Evolutionary conservation across 306 rosid species (phyloP).

Genomic region (Canavalia ensiformis): DNA sequence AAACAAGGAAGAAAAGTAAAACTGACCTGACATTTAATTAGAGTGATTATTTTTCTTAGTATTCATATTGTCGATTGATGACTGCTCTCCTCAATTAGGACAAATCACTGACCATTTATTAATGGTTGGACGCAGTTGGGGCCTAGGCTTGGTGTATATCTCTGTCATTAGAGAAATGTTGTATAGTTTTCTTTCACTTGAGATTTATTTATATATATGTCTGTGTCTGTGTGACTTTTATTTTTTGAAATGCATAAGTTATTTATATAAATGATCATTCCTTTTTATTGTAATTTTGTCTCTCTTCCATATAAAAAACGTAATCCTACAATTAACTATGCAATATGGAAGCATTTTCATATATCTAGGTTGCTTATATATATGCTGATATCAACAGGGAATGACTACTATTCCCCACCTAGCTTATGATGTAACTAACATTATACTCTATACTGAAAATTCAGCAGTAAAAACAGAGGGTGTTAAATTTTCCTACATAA

Average conservation of each 20-base stretch:
- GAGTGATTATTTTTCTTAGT: not conserved
- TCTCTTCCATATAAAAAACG: too few species aligned
- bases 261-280: too few species aligned
- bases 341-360: too few species aligned
- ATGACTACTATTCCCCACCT: not conserved
- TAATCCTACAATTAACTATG: too few species aligned
- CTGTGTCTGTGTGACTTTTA: too few species aligned
- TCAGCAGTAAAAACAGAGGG: not conserved
- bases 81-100: not conserved
- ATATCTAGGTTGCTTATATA: not conserved
- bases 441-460: not conserved
- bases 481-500: too few species aligned
- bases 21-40: not conserved
- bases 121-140: not conserved
- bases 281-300: too few species aligned
- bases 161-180: too few species aligned
- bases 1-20: not conserved
- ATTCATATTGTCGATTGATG: not conserved
- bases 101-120: not conserved
- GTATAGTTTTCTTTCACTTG: too few species aligned
- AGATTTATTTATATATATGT: too few species aligned
- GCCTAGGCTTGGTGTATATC: not conserved
- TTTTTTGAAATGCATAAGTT: too few species aligned
- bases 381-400: not conserved
- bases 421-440: slow-evolving; percentile 26